These are phyloP conservation scores for Polytrichum commune DNA, from an alignment of 225 moss, liverwort and hornwort genomes.

Conservation along the genomic window DNA sequence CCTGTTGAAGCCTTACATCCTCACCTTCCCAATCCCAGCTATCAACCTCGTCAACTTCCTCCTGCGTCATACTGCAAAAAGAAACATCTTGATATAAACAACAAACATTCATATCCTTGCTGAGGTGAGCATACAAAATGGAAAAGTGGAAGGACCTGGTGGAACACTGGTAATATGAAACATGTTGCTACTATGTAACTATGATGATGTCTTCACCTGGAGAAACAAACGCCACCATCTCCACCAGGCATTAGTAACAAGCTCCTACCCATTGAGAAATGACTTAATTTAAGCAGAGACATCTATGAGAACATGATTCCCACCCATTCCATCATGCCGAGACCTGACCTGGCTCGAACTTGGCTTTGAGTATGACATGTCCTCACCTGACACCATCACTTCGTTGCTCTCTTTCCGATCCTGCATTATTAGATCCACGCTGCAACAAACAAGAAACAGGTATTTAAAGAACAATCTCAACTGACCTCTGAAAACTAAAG, in stretches of 20 bases:
- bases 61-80: constrained; percentile 28
- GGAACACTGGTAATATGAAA: too few species aligned
- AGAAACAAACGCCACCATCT: neutral
- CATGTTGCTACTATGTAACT: too few species aligned
- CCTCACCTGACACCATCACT: constrained; percentile 31
- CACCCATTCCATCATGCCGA: neutral
- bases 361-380: constrained; percentile 4
- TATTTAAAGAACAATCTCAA: too few species aligned
- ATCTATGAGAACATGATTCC: too few species aligned
- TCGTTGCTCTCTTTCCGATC: constrained; percentile 10
- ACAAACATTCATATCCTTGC: neutral
- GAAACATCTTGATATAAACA: neutral
- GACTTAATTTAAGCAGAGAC: too few species aligned
- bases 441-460: constrained; percentile 23
- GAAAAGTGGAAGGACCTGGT: too few species aligned
- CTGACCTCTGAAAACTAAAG: too few species aligned
- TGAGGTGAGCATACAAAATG: constrained; percentile 1
- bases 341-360: neutral
- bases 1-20: constrained; percentile 17
- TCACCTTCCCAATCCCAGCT: constrained; percentile 32
- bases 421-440: constrained; percentile 25
- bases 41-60: constrained; percentile 25
- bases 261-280: neutral
- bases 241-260: neutral
- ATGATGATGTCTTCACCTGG: too few species aligned